phyloP scores from a whole-genome alignment of 164 flowering plant genomes.

The Santalum album region DNA sequence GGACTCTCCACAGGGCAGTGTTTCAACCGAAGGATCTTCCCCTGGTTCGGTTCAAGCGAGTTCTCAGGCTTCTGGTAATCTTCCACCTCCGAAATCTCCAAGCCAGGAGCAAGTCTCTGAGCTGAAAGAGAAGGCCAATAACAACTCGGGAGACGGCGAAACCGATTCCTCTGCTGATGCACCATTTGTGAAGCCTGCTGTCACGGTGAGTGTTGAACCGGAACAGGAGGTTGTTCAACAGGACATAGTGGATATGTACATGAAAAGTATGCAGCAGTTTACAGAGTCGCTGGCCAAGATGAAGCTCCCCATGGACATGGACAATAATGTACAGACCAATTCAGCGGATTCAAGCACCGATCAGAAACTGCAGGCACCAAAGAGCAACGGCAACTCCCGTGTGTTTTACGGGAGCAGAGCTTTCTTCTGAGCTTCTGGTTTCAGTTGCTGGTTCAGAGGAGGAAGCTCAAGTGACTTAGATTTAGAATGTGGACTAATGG shows the following conservation, averaged over 20 bases:
- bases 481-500: slow-evolving; percentile 28
- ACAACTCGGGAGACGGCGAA: slow-evolving; percentile 30
- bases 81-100: slow-evolving; percentile 26
- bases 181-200: slow-evolving; percentile 28
- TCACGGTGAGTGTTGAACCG: slow-evolving; percentile 46
- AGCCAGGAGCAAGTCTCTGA: slow-evolving; percentile 31
- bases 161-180: slow-evolving; percentile 30
- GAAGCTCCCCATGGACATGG: slow-evolving; percentile 95
- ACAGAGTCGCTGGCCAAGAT: slow-evolving; percentile 94
- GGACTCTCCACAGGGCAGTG: slow-evolving; percentile 63
- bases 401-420: slow-evolving; percentile 89
- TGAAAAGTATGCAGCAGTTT: slow-evolving; percentile 98
- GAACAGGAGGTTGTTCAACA: slow-evolving; percentile 74
- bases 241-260: slow-evolving; percentile 92
- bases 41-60: slow-evolving; percentile 34
- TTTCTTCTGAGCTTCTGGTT: slow-evolving; percentile 56
- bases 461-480: slow-evolving; percentile 44
- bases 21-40: slow-evolving; percentile 50
- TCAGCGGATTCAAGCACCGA: slow-evolving; percentile 48
- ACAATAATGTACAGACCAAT: slow-evolving; percentile 27
- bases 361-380: slow-evolving; percentile 35
- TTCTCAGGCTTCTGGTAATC: slow-evolving; percentile 39
- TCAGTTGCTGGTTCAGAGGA: slow-evolving; percentile 15
- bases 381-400: slow-evolving; percentile 12
- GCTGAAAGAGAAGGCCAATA: slow-evolving; percentile 21